Base-by-base conservation (phyloP, 345 rosid genomes). In the Linum tenue region DNA sequence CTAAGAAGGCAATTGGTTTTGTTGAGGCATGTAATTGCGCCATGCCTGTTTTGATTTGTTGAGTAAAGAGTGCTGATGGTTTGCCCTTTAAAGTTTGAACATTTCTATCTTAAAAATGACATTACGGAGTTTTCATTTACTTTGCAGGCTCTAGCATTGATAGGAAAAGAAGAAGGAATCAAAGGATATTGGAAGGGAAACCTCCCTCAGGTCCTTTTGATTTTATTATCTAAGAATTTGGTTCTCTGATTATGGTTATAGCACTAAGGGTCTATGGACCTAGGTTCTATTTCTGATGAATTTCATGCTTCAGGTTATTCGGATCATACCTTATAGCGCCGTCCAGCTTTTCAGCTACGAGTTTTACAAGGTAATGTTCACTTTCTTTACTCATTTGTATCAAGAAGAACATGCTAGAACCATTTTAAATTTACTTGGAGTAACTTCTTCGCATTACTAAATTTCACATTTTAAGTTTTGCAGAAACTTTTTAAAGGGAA, bases 101-200 rank as follows among this genome's bases (percentile, higher is more conserved):
- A 15, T 59, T 41, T 17, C 37, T 53, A 10, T 36, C 44, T 59
- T 11, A 43, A 22, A 0, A 22, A 51, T 58, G 55, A 53, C 31
- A 67, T 62, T 64, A 22, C 15, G 12, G 51, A 67, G 15, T 62
- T 56, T 63, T 39, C 64, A 56, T 55, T 31, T 50, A 58, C 67
- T 64, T n/a, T 78, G 66, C 76, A 94, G 97, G 99, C 99, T 35
- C 80, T 87, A 31, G 64, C 81, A 59, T 51, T 85, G 79, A 85
- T 91, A 71, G 91, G 87, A 50, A 88, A 91, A 78, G 92, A 94
- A 69, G 96, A 86, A 75, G 99, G 99, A 64, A 56, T 94, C 14
- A 94, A 86, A 79, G 97, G 99, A 35, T 94, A 88, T 60, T 88
- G 99, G 99, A 94, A 94, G 69, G 99, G 97, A 71, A 94, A 94